A percentile compares a stretch with the other conserved stretches of the same genome.
Conservation (phyloP, 2,329 filamentous ascomycete species). For the Ophiostoma sp. region DNA sequence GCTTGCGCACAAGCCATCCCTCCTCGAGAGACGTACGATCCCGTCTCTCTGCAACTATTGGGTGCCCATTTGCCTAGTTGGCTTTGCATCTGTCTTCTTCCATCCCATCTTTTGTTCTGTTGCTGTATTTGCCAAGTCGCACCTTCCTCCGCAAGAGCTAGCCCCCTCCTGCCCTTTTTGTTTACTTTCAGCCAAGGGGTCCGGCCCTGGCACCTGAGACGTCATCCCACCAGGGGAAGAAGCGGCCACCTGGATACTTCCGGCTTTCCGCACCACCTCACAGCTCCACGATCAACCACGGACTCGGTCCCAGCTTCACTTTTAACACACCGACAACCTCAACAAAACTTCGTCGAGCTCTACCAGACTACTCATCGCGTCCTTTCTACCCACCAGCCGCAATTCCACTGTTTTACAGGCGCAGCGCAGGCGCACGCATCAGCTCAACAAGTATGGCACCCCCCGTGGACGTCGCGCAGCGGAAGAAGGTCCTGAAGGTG, state of each 20-base stretch:
- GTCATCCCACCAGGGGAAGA: slow-evolving; percentile 9
- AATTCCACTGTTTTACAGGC: neutral
- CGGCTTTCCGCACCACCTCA: slow-evolving; percentile 10
- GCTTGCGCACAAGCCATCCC: slow-evolving; percentile 10
- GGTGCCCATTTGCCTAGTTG: neutral
- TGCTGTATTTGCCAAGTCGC: neutral
- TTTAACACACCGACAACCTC: neutral
- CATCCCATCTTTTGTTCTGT: neutral
- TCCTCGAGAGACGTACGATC: slow-evolving; percentile 3
- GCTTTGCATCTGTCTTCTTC: neutral
- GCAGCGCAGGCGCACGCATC: slow-evolving; percentile 6
- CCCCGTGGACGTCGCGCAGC: slow-evolving; percentile 47
- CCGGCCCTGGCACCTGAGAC: slow-evolving; percentile 10
- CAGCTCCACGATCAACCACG: neutral
- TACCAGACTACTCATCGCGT: neutral
- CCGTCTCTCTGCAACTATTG: neutral
- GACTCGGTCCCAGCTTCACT: neutral
- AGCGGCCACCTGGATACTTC: neutral
- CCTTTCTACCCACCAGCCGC: neutral
- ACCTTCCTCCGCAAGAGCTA: slow-evolving; percentile 6
- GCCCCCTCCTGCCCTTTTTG: neutral
- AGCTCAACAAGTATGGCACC: slow-evolving; percentile 35
- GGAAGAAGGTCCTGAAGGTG: slow-evolving; percentile 79
- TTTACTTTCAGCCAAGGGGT: slow-evolving; percentile 12
- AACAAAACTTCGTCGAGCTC: neutral